phyloP scores from a whole-genome alignment of 2,329 filamentous ascomycete genomes.

The Epichloe aotearoae region DNA sequence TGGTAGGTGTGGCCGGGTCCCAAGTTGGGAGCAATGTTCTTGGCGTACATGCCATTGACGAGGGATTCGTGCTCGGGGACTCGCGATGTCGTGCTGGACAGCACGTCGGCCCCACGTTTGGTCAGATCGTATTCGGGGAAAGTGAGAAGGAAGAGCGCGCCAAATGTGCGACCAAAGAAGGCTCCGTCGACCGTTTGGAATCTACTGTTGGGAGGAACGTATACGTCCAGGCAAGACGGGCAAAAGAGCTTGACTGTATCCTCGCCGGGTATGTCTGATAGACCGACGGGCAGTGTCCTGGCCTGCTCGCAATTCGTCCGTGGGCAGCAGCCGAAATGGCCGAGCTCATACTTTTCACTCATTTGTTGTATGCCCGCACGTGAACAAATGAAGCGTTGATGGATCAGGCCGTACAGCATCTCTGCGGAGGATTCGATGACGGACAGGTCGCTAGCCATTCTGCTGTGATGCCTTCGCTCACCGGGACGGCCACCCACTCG shows the following conservation, averaged over 20 bases:
- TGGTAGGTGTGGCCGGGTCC: slow-evolving; percentile 79
- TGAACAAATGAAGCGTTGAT: slow-evolving; percentile 96
- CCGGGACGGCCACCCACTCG: slow-evolving; percentile 25
- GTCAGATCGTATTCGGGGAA: slow-evolving; percentile 91
- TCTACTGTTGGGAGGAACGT: slow-evolving; percentile 90
- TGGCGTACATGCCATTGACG: slow-evolving; percentile 76
- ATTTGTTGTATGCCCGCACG: slow-evolving; percentile 95
- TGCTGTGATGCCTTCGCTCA: slow-evolving; percentile 64
- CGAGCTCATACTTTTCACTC: slow-evolving; percentile 96
- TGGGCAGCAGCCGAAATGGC: slow-evolving; percentile 94
- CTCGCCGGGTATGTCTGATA: slow-evolving; percentile 88
- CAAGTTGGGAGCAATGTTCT: slow-evolving; percentile 80
- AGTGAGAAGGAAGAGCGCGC: slow-evolving; percentile 93
- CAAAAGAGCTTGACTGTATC: slow-evolving; percentile 99
- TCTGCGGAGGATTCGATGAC: slow-evolving; percentile 97
- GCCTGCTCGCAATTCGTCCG: slow-evolving; percentile 83
- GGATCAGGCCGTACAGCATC: slow-evolving; percentile 93
- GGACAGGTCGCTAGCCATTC: slow-evolving; percentile 83
- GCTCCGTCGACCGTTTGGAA: slow-evolving; percentile 97
- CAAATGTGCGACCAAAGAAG: slow-evolving; percentile 96
- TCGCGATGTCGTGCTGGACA: slow-evolving; percentile 25
- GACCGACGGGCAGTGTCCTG: slow-evolving; percentile 81
- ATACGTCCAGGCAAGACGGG: slow-evolving; percentile 90
- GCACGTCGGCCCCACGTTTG: slow-evolving; percentile 51
- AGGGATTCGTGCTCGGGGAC: slow-evolving; percentile 31